Evolutionary conservation across 768 basidiomycete species (phyloP), one percentile per base, ranked within the genome.

Genomic region (Russula foetens): DNA sequence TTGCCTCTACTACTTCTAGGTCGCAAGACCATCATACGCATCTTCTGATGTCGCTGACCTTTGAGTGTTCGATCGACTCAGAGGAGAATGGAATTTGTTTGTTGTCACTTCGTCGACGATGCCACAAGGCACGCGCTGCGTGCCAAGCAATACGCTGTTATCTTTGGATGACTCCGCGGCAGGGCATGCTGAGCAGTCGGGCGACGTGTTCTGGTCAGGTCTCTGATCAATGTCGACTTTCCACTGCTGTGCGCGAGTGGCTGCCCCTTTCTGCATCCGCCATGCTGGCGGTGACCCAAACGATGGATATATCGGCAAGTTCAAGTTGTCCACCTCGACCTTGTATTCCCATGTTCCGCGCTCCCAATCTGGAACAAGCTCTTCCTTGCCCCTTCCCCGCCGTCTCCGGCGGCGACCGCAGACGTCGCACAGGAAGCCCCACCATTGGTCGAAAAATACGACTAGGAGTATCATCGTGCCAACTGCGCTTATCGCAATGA

Each of bases 361-460:
- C 67, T 82, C 77, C 79, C 81, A 83, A 72, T 89, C 86, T 0
- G 81, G 81, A 29, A 85, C 74, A 71, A 88, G 71, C 57, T 80
- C 77, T 69, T 88, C 86, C 33, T 71, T 68, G 28, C 75, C 76
- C 21, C 44, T 5, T 31, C 57, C 62, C 9, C 61, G 59, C 7
- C 68, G 68, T 33, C 49, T 69, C 70, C 44, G 44, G 49, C 68
- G 64, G 7, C 79, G 76, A 58, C 77, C 76, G 23, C 81, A 46
- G 50, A 81, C 66, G 48, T 82, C 83, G 38, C 76, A 72, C 54
- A 85, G 55, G 70, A 87, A 83, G 26, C 80, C 76, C 79, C 79
- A 84, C 79, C 86, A 84, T 38, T 82, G 78, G 72, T 90, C 86
- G 71, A 87, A 88, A 72, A 85, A 89, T 29, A 84, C 78, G 56